Base-by-base conservation (phyloP, 345 rosid genomes). In the Moringa oleifera region DNA sequence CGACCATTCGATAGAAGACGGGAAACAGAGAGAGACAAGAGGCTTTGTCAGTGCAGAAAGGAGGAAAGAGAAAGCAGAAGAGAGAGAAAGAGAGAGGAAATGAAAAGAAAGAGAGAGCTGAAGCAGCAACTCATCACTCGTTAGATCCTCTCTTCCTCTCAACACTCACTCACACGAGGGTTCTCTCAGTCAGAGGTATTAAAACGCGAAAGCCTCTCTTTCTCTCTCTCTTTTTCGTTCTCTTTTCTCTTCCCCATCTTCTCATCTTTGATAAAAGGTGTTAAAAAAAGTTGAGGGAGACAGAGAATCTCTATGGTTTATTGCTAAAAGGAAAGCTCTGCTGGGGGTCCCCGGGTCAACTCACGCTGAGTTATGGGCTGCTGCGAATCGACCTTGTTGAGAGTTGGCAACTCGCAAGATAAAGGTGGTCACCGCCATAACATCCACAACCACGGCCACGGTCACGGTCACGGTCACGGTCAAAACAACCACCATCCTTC, bases 281-380 rank as follows among this genome's bases (percentile, higher is more conserved):
- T 41, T 51, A 24, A 15, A 16, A 19, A 13, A 0, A 17, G 21
- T 20, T 2, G 33, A 63, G 20, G 51, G 28, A 51, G 0, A 8
- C 23, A 33, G 19, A 11, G 12, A 41, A 46, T 55, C 33, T 51
- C 0, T 47, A 59, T 59, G 69, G 31, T 63, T 54, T 11, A 17
- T 23, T 28, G 19, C 61, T 45, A 11, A 19, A 23, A 53, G 13
- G 45, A 24, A 25, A 20, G 18, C 2, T 11, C n/a, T 58, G 22
- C 22, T 56, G 33, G 28, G 25, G 20, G n/a, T 28, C 18, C 21
- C 61, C 55, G 80, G 62, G 59, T 75, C 51, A 72, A 78, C 76
- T 73, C 75, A 58, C 18, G 52, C 65, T 57, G 63, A 55, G 76
- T 70, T 67, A 87, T 87, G 93, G 90, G 93, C 68, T 84, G 93